Base-by-base conservation (phyloP, 495 filamentous ascomycete species). In the Penicillium chermesinum region DNA sequence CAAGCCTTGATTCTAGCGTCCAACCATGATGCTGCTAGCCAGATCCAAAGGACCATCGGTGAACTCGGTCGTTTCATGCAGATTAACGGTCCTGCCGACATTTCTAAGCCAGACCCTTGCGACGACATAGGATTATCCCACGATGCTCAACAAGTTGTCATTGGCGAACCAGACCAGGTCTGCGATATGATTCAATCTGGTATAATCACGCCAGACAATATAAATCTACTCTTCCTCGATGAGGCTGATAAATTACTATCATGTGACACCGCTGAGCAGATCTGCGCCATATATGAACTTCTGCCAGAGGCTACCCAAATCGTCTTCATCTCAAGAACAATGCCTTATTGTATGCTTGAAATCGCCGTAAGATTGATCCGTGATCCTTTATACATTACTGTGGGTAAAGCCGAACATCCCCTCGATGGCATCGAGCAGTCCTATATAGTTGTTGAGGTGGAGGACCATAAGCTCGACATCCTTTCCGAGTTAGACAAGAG, bases 301-400 rank as follows among this genome's bases (percentile, higher is more conserved):
- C 87, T 98, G 38, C 93, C 93, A 22, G 94, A 91, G 70, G 88
- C 90, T 40, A 98, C 94, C 58, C 93, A 98, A 79, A 94, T 98
- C 44, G 91, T 94, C 49, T 85, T 98, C 52, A 83, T 98, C 38
- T 96, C 91, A 32, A 94, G 93, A 56, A 98, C 93, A 58, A 91
- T 98, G 77, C 93, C 93, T 57, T 88, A 97, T 77, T 93, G 97
- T 62, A 94, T 98, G 44, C 88, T 98, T 48, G 94, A 97, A 77
- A 89, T 98, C 65, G 97, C 93, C 59, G 97, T 91, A 69, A 98
- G 97, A 78, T 98, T 98, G 80, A 98, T 98, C 94, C 89, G 88
- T 62, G 94, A 98, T 74, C 93, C 93, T 46, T 86, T 97, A 67
- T 89, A 93, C 63, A 96, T 98, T 66, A 82, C 97, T 62, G 93